These are phyloP conservation scores for Astraeus odoratus DNA, from an alignment of 768 basidiomycete genomes.

Conservation along the genomic window DNA sequence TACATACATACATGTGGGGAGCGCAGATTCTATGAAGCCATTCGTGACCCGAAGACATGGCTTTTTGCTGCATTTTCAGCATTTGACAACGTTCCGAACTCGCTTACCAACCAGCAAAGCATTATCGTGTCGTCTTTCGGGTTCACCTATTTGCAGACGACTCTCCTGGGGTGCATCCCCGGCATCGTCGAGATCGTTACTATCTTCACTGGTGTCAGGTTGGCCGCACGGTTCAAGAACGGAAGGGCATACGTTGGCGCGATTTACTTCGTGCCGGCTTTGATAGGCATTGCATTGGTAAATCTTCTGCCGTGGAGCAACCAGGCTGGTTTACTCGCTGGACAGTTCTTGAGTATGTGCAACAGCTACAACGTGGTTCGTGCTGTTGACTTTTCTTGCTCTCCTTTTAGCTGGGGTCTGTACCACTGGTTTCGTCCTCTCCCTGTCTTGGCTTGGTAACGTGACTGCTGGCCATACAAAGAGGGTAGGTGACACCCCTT, in stretches of 20 bases:
- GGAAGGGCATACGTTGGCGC: conserved; percentile 56
- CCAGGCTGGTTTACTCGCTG: conserved; percentile 58
- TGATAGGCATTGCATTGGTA: conserved; percentile 56
- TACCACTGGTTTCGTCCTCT: conserved; percentile 53
- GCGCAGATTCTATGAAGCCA: conserved; percentile 58
- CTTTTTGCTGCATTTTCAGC: conserved; percentile 64
- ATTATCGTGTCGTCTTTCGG: conserved; percentile 65
- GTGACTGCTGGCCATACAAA: conserved; percentile 72
- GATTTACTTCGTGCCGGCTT: conserved; percentile 57
- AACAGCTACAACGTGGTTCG: conserved; percentile 31
- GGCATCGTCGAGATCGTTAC: conserved; percentile 62
- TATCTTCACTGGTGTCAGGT: conserved; percentile 56
- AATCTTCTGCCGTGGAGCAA: conserved; percentile 60
- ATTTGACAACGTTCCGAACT: conserved; percentile 58
- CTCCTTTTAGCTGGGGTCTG: conserved; percentile 34
- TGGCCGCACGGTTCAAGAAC: conserved; percentile 52
- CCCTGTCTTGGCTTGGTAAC: conserved; percentile 56
- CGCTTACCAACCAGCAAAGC: conserved; percentile 55
- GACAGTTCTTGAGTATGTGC: conserved; percentile 31
- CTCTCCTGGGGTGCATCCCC: conserved; percentile 60
- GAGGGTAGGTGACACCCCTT: conserved; percentile 39
- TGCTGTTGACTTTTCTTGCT: neutral
- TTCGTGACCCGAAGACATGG: conserved; percentile 69
- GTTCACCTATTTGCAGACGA: conserved; percentile 57
- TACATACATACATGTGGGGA: neutral